Base-by-base conservation (phyloP, 1,284 basidiomycete species). In the Malassezia sympodialis region DNA sequence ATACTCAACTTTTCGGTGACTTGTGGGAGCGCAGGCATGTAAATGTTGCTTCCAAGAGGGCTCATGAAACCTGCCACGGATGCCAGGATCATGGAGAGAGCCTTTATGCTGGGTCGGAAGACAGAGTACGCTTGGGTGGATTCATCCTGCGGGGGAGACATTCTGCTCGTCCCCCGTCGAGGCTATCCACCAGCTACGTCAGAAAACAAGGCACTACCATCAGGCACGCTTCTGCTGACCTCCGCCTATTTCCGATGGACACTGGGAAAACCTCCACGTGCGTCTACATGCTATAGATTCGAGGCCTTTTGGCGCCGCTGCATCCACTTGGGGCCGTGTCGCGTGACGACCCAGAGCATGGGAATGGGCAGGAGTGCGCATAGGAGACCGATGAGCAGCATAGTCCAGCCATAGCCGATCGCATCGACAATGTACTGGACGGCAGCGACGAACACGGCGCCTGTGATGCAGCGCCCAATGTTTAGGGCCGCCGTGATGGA, bases 11-110 rank as follows among this genome's bases (percentile, higher is more conserved):
- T 83, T 6, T 61, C 58, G 0, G 83, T 78, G 24, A 88, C 77
- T 1, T 79, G 78, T 0, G 85, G 85, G 43, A 88, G 83, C 4
- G 84, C 84, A 10, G 86, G 85, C 55, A 87, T 81, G 68, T 86
- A 88, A 56, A 86, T 83, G 57, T 83, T 87, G 5, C 17, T 44
- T 2, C 26, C n/a, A 31, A 51, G 44, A 1, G 49, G 49, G n/a
- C 49, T 44, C 41, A 51, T 43, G 41, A 51, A 51, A 1, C 49
- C 49, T 6, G 49, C 11, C 14, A 43, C 19, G 21, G 39, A 8
- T n/a, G 49, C 39, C 15, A 42, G 19, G 12, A 15, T 31, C 4
- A 51, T 40, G 1, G 41, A 2, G 23, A 51, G 23, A n/a, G n/a
- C 15, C 30, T 26, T 28, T 3, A 32, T 17, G 19, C 32, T 17